A percentile compares a stretch with the other conserved stretches of the same genome.
phyloP scores from a whole-genome alignment of 2,329 filamentous ascomycete species.

The Aspergillus sp. region DNA sequence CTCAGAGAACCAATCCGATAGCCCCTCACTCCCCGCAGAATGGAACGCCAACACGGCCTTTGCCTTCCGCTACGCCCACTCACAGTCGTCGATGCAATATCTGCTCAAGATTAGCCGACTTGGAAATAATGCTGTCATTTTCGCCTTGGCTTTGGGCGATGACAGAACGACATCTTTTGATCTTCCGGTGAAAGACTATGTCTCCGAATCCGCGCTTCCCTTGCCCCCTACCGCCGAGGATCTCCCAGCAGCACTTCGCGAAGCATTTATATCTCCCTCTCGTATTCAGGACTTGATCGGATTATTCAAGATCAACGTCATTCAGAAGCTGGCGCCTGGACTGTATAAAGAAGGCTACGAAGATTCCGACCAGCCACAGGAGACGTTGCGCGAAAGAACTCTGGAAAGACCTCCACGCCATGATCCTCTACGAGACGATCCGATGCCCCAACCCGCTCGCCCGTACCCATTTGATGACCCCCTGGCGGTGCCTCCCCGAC shows the following conservation, averaged over 20 bases:
- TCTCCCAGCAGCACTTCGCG: conserved; percentile 42
- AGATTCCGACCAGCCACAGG: conserved; percentile 49
- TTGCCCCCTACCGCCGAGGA: conserved; percentile 41
- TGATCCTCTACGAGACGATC: conserved; percentile 55
- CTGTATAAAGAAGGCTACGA: conserved; percentile 74
- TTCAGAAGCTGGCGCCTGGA: conserved; percentile 79
- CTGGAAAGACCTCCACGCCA: conserved; percentile 43
- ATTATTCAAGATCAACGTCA: conserved; percentile 73
- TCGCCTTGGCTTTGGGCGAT: conserved; percentile 75
- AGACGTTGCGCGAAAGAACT: conserved; percentile 40
- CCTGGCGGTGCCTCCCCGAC: conserved; percentile 60
- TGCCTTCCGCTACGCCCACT: conserved; percentile 83
- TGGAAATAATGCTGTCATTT: conserved; percentile 79
- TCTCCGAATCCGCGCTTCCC: conserved; percentile 64
- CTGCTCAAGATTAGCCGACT: conserved; percentile 80
- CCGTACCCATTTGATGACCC: conserved; percentile 70
- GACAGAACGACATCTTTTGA: conserved; percentile 81
- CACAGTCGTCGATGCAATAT: conserved; percentile 81
- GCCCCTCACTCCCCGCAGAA: conserved; percentile 62
- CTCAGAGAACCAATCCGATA: conserved; percentile 32
- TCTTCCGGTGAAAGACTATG: conserved; percentile 70
- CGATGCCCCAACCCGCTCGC: conserved; percentile 61
- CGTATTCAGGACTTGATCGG: conserved; percentile 70
- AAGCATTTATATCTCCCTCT: conserved; percentile 72
- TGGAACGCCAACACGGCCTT: conserved; percentile 79